Evolutionary conservation across 1,284 basidiomycete species (phyloP).

Genomic region (Leccinum variabile): DNA sequence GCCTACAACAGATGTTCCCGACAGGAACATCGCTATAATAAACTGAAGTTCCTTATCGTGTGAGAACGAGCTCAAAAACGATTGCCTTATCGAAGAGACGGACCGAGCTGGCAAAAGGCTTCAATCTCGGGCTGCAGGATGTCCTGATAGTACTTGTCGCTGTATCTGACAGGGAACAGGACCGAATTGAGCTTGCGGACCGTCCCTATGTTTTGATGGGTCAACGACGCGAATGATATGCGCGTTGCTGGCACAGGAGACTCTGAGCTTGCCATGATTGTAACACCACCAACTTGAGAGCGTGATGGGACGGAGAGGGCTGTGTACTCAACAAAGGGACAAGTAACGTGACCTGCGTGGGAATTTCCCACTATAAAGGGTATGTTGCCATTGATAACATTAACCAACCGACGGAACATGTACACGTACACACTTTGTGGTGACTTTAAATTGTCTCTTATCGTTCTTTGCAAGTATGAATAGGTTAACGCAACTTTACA

Average conservation of each 20-base stretch:
- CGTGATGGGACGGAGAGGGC: constrained; percentile 8
- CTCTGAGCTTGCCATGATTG: constrained; percentile 26
- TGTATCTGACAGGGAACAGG: constrained; percentile 79
- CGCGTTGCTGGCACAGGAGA: constrained; percentile 39
- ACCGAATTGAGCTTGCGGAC: constrained; percentile 80
- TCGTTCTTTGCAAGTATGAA: constrained; percentile 26
- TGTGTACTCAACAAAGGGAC: constrained; percentile 14
- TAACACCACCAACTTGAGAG: not conserved
- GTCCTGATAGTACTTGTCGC: constrained; percentile 78
- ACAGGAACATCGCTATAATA: constrained; percentile 86
- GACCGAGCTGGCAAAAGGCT: constrained; percentile 78
- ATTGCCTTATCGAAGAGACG: constrained; percentile 27
- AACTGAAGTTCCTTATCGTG: constrained; percentile 45
- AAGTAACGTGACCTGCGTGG: constrained; percentile 27
- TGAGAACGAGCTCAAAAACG: constrained; percentile 24
- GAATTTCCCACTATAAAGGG: constrained; percentile 18
- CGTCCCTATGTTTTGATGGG: constrained; percentile 78
- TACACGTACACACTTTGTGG: not conserved
- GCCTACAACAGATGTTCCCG: constrained; percentile 76
- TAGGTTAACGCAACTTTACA: constrained; percentile 22
- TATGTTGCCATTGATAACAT: constrained; percentile 4
- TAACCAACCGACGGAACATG: not conserved
- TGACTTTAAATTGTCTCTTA: constrained; percentile 24
- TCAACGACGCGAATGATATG: constrained; percentile 70
- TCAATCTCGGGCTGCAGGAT: constrained; percentile 70